These are phyloP conservation scores for Cladosporium sphaerospermum DNA, from an alignment of 2,329 filamentous ascomycete species.

Conservation along the genomic window DNA sequence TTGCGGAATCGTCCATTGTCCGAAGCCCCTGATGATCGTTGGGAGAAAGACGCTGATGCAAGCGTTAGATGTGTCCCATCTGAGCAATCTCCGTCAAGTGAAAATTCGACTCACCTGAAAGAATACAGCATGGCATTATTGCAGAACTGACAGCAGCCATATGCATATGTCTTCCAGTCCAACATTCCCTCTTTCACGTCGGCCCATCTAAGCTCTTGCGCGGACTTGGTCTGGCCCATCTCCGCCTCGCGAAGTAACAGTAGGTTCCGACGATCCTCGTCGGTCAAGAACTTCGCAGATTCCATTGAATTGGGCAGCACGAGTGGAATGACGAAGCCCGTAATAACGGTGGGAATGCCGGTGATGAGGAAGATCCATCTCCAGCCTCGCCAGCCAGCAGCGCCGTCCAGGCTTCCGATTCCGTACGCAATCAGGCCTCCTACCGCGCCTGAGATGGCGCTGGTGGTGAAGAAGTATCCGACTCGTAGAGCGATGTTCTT, in stretches of 20 bases:
- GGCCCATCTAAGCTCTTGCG: conserved; percentile 47
- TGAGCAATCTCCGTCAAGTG: too few relatives aligned
- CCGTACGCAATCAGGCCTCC: conserved; percentile 34
- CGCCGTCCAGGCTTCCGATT: conserved; percentile 64
- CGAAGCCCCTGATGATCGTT: conserved; percentile 67
- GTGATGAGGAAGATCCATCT: conserved; percentile 56
- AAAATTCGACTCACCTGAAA: conserved; percentile 39
- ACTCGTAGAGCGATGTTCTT: conserved; percentile 36
- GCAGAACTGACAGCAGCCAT: conserved; percentile 64
- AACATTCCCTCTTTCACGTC: conserved; percentile 62
- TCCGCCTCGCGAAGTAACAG: conserved; percentile 45
- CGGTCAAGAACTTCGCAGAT: conserved; percentile 54
- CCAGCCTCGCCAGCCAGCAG: conserved; percentile 59
- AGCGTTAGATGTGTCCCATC: too few relatives aligned
- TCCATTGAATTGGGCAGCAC: conserved; percentile 59
- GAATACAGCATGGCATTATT: conserved; percentile 72
- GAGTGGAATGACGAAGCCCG: not conserved
- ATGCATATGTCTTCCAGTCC: conserved; percentile 71
- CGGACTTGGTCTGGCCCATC: conserved; percentile 39
- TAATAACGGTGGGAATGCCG: not conserved
- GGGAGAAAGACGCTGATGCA: conserved; percentile 59
- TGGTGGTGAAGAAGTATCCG: conserved; percentile 41
- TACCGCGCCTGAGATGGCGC: conserved; percentile 44
- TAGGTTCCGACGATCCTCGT: conserved; percentile 55
- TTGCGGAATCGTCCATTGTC: conserved; percentile 51